Conservation (phyloP, 2,329 filamentous ascomycete species). For the Beauveria brongniartii region DNA sequence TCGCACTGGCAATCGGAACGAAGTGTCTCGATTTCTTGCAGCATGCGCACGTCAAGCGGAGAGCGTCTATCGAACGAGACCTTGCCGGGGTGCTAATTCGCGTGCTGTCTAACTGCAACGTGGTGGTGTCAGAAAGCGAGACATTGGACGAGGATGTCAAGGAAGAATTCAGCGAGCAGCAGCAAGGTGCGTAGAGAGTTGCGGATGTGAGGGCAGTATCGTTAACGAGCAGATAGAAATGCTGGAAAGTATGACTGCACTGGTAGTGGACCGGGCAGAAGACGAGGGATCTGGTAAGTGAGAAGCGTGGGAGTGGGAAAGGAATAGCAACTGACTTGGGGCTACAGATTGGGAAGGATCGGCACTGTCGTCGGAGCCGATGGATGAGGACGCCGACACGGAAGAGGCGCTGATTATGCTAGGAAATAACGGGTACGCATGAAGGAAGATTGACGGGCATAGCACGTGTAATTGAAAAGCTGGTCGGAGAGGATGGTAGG, state of each 20-base stretch:
- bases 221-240: slow-evolving; percentile 24
- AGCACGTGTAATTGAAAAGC: background rate
- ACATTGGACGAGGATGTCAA: slow-evolving; percentile 24
- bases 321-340: background rate
- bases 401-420: background rate
- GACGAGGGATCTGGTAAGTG: slow-evolving; percentile 53
- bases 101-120: slow-evolving; percentile 33
- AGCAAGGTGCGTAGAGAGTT: slow-evolving; percentile 19
- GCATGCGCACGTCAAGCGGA: slow-evolving; percentile 36
- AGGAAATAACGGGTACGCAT: background rate
- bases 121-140: slow-evolving; percentile 29
- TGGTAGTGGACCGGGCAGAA: slow-evolving; percentile 51
- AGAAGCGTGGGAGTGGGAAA: slow-evolving; percentile 1
- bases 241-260: slow-evolving; percentile 39
- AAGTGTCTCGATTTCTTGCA: slow-evolving; percentile 38
- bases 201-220: too few relatives aligned
- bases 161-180: slow-evolving; percentile 20
- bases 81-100: slow-evolving; percentile 34
- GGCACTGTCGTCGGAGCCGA: slow-evolving; percentile 44
- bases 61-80: slow-evolving; percentile 33
- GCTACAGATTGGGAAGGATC: slow-evolving; percentile 47
- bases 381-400: slow-evolving; percentile 26
- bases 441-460: background rate
- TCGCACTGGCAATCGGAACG: slow-evolving; percentile 34
- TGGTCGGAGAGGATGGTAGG: background rate